Evolutionary conservation across 1,284 basidiomycete genomes (phyloP), one percentile per base, ranked within the genome.

Genomic region (Ceratobasidium sp.): DNA sequence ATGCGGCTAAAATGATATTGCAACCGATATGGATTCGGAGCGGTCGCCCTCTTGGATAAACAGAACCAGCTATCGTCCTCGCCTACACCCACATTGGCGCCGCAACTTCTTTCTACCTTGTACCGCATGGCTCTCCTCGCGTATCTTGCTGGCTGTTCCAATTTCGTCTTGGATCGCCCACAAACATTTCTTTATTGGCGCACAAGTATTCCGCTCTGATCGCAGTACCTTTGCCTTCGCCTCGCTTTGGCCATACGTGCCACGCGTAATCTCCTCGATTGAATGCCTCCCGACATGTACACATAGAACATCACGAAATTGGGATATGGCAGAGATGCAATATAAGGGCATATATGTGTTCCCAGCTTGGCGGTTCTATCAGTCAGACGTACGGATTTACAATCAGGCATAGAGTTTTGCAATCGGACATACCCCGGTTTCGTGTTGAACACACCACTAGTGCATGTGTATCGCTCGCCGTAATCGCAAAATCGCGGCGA

Each of bases 51-150:
- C 60, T n/a, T 38, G 4, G 16, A 38, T 44, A 64, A 41, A 64
- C n/a, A 38, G 35, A 52, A 54, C 52, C 67, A 14, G 46, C 65
- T 57, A 69, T 44, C 30, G 52, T 41, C 38, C 38, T 55, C 67
- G 35, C 48, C 33, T 69, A 12, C 38, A 35, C 44, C 67, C 50
- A 57, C 67, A 52, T 52, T 52, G n/a, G 67, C 46, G 35, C 48
- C 48, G 54, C 54, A 23, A 55, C 67, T 69, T 69, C 67, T 54
- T 69, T n/a, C 35, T n/a, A 48, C 27, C 38, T n/a, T 14, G n/a
- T 41, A 18, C 67, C 67, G 57, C 52, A 69, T 69, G 67, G 67
- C 12, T 41, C 67, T 20, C 52, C 35, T 69, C 67, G 67, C 67
- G 50, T 69, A 69, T 69, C 20, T 20, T 14, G n/a, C n/a, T 48